Evolutionary conservation across 108 stramenopile species (phyloP), one percentile per base, ranked within the genome.

Genomic region (Epithemia pelagica): DNA sequence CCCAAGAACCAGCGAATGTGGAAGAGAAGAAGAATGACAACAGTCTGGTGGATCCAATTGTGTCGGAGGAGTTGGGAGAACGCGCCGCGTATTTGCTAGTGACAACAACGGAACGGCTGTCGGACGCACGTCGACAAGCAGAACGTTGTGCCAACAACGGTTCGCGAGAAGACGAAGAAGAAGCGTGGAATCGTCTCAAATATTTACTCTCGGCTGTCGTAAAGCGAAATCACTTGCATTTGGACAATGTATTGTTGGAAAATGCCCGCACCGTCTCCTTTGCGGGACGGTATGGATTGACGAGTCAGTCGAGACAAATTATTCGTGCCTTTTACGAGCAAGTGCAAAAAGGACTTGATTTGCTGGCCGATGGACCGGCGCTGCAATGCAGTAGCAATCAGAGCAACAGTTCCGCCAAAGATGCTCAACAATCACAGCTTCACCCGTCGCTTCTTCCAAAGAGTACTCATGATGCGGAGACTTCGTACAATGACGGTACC

Each of bases 211-310:
- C 78, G 5, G 88, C 87, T 8, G 82, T 95, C 0, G 80, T 91
- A 32, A 96, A 96, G 76, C 78, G 96, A 53, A 96, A 96, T 77
- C 90, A 94, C 74, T 77, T 96, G 15, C 83, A 82, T 28, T 66
- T 95, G 30, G 93, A 96, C 68, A 84, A 95, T 72, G 68, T 81
- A 7, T 64, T 89, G 10, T 79, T 85, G 22, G 74, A 83, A 37
- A 86, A 91, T 79, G 85, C 85, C 20, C 71, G 84, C 30, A 78
- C 75, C 25, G 79, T 93, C 19, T 84, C 85, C n/a, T 83, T 83
- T 66, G 77, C 76, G 15, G 89, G 89, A 26, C 78, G 80, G 61
- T 77, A 89, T 67, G 76, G 65, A 25, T 72, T 87, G 30, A 78
- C 81, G 23, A 66, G 76, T 55, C 75, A 70, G 31, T 82, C 94